Evolutionary conservation across 148 eudicot species (phyloP).

Genomic region (Diospyros lotus): DNA sequence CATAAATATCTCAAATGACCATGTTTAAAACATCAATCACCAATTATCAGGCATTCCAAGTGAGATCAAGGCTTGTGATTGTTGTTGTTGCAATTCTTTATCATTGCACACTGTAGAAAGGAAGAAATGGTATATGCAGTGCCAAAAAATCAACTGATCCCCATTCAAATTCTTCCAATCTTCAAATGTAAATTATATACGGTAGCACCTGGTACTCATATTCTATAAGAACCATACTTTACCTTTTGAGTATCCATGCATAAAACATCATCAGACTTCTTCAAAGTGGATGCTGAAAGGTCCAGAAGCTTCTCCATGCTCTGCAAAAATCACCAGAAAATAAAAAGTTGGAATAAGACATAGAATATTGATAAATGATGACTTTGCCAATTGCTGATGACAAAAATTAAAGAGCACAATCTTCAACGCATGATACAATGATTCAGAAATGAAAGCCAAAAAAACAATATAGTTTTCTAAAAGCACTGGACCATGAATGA

Average conservation of each 20-base stretch:
- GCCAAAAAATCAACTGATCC: neutral
- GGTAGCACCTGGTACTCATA: neutral
- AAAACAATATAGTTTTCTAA: neutral
- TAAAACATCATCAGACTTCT: slow-evolving; percentile 44
- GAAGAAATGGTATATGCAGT: neutral
- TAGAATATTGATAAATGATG: neutral
- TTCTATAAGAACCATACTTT: slow-evolving; percentile 18
- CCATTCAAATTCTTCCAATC: neutral
- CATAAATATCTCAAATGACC: neutral
- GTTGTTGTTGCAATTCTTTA: neutral
- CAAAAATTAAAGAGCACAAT: neutral
- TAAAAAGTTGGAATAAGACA: neutral
- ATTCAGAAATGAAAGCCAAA: neutral
- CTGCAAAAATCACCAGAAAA: slow-evolving; percentile 30
- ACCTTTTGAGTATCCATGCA: slow-evolving; percentile 40
- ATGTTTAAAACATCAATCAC: neutral
- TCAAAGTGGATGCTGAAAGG: slow-evolving; percentile 46
- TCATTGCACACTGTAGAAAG: neutral
- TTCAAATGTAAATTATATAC: neutral
- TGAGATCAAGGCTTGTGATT: neutral
- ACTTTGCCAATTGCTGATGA: slow-evolving; percentile 1
- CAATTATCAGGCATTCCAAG: neutral
- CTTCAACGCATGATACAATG: neutral
- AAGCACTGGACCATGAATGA: neutral
- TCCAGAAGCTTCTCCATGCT: slow-evolving; percentile 71